Base-by-base conservation (phyloP, 2,329 filamentous ascomycete species). In the Aspergillus quadrilineatus region DNA sequence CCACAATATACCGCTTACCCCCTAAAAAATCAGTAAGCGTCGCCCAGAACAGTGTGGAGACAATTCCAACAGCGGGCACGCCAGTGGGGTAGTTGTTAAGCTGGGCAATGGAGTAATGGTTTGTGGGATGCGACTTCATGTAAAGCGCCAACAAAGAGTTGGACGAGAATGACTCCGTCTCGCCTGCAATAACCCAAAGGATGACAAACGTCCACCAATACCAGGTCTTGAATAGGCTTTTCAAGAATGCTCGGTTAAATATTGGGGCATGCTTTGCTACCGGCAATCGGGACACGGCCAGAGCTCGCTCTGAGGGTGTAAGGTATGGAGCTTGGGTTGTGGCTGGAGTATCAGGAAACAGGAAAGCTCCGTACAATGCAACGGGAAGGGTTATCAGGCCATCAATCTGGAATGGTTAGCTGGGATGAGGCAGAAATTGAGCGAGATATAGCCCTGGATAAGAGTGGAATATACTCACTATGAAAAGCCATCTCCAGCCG, bases 121-220 rank as follows among this genome's bases (percentile, higher is more conserved):
- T 73, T 0, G 70, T 76, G 0, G 76, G 75, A 54, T 80, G 74
- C 0, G 73, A 66, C 56, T 79, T 78, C 76, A 82, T 77, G 60
- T 81, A 82, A 1, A 84, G 63, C 0, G 76, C 72, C 1, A 83
- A 64, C 2, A 89, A 75, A 0, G 83, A 77, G 68, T 90, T 89
- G 22, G 81, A 80, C 53, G 82, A 84, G 69, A 89, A 90, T 0
- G 85, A 87, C 67, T 91, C 88, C 0, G 85, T 86, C 66, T 89
- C 85, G 36, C 86, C 85, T 0, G 86, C 87, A 39, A 90, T 84
- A 60, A 88, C 81, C 71, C 70, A 74, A 1, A 74, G 63, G 26
- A 72, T 64, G 15, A 71, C 68, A 45, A 74, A 74, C 1, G 63
- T 69, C 60, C 71, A 74, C 63, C 67, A 72, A 53, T 73, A 69